Percentiles rank a stretch among this genome's conserved stretches.
These are phyloP conservation scores for Articulospora tetracladia DNA, from an alignment of 495 filamentous ascomycete genomes.

Conservation along the genomic window DNA sequence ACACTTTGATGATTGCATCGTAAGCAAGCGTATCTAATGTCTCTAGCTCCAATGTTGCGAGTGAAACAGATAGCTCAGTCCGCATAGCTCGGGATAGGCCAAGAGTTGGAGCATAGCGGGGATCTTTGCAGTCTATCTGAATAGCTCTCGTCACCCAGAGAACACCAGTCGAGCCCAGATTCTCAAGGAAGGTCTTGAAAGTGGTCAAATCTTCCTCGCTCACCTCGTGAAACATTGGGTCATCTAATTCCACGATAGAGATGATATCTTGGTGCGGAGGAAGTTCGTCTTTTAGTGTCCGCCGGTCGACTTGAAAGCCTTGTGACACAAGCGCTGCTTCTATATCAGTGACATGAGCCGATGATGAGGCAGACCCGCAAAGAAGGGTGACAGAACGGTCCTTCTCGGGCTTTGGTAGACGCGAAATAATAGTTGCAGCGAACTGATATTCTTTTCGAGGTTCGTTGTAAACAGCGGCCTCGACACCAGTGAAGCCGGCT, in stretches of 20 bases:
- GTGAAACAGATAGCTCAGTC: constrained; percentile 32
- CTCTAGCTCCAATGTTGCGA: constrained; percentile 40
- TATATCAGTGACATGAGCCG: too few species aligned
- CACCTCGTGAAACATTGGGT: constrained; percentile 28
- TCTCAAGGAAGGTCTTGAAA: constrained; percentile 22
- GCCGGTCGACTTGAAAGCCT: constrained; percentile 16
- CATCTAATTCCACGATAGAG: constrained; percentile 30
- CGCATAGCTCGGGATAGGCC: constrained; percentile 40
- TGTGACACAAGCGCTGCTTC: background rate
- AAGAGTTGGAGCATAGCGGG: constrained; percentile 31
- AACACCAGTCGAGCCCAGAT: background rate
- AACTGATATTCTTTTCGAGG: constrained; percentile 19
- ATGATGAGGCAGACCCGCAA: too few species aligned
- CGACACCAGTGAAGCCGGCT: constrained; percentile 5
- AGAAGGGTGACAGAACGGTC: too few species aligned
- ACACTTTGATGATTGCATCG: background rate
- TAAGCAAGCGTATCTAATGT: constrained; percentile 7
- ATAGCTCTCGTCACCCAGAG: constrained; percentile 40
- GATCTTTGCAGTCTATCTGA: constrained; percentile 35
- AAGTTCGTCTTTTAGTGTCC: constrained; percentile 18
- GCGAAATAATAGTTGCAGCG: constrained; percentile 8
- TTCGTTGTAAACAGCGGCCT: constrained; percentile 10
- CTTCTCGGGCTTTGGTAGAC: too few species aligned
- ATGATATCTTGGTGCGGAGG: constrained; percentile 27
- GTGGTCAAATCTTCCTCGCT: constrained; percentile 7